Conservation (phyloP, 345 rosid genomes). For the sweet orange (Citrus sinensis) region DVS_A1.0 CM039162.1:30296501-30297000, state of each 20-base stretch:
- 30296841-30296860: neutral
- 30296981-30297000: neutral
- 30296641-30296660: constrained; percentile 70
- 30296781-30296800: neutral
- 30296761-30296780: neutral
- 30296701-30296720: neutral
- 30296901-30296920: neutral
- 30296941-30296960: too few species aligned
- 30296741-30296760: neutral
- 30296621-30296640: constrained; percentile 70
- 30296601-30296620: constrained; percentile 87
- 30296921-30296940: neutral
- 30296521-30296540: constrained; percentile 7
- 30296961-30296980: neutral
- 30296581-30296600: constrained; percentile 87
- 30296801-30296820: neutral
- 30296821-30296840: neutral
- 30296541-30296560: neutral
- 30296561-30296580: constrained; percentile 58
- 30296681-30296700: constrained; percentile 19
- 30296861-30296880: neutral
- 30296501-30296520: too few species aligned
- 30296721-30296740: neutral
- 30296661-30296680: constrained; percentile 70
- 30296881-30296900: neutral